Evolutionary conservation across 2,329 filamentous ascomycete genomes (phyloP).

Genomic region (Pseudocercospora crystallina): DNA sequence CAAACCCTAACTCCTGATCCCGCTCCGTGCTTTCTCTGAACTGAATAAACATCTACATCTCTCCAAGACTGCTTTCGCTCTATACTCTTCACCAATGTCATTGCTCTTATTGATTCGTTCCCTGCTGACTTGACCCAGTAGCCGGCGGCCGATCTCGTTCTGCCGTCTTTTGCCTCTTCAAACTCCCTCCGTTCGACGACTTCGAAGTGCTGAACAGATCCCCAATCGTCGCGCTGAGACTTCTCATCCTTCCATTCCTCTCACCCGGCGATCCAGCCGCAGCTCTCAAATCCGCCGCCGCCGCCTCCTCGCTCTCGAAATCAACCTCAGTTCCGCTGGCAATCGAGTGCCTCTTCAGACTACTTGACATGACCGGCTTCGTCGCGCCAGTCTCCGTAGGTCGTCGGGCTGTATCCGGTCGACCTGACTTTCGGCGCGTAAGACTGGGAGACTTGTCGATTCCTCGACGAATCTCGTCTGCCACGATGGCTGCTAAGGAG

Average conservation of each 20-base stretch:
- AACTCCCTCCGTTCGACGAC: neutral
- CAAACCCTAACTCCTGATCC: no score
- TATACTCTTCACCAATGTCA: no score
- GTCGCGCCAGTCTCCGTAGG: constrained; percentile 8
- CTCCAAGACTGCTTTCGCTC: no score
- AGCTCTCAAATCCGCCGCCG: constrained; percentile 15
- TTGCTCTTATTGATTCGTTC: no score
- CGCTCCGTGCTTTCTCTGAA: no score
- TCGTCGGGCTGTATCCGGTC: constrained; percentile 7
- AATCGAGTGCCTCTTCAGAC: constrained; percentile 26
- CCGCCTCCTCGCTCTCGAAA: constrained; percentile 21
- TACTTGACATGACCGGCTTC: constrained; percentile 7
- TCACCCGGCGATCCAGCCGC: constrained; percentile 17
- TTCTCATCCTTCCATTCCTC: constrained; percentile 21
- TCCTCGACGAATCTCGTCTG: constrained; percentile 62
- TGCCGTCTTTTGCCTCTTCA: constrained; percentile 17
- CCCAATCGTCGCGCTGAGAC: constrained; percentile 29
- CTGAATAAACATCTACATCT: no score
- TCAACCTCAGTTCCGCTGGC: constrained; percentile 27
- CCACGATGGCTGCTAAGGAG: constrained; percentile 62
- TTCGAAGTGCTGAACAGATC: constrained; percentile 26
- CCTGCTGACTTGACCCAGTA: neutral
- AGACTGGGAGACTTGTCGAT: constrained; percentile 36
- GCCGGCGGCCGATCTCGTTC: constrained; percentile 8
- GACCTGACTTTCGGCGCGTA: constrained; percentile 14